Base-by-base conservation (phyloP, 2,329 filamentous ascomycete species). In the Ophiobolus disseminans region DNA sequence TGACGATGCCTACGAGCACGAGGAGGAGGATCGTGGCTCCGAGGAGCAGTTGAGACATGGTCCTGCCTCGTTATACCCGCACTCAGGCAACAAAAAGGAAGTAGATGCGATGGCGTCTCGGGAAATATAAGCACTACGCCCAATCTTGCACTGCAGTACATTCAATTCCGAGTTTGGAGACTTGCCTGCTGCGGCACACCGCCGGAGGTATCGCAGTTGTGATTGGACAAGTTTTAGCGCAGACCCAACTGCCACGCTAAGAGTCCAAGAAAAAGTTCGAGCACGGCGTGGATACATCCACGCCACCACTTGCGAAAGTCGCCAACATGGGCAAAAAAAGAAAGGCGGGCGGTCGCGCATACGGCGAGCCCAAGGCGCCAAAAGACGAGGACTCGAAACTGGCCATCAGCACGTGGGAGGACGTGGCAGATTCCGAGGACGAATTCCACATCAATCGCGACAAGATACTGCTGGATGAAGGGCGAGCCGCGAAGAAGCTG, bases 351-450 rank as follows among this genome's bases (percentile, higher is more conserved):
- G 78, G 80, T 53, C 79, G 73, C 44, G 58, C 68, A 28, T 69
- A 63, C 42, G 66, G 69, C 47, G 65, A 69, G 37, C 55, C 73
- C 9, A 72, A 76, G 42, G 53, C 63, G 17, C 63, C 53, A 0
- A 58, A 70, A 37, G 66, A 70, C 5, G 62, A 69, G 45, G 69
- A 63, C 21, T 83, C 86, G 26, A 84, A 85, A 42, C 81, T 91
- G 55, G 65, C 69, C 16, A 76, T 82, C 46, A 74, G 69, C 47
- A 86, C 84, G 2, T 93, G 83, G 73, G 86, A 93, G 73, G 91
- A 96, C 74, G 87, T 99, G 62, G 90, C 92, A 58, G 88, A 97
- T 71, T 95, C 91, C 1, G 91, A 96, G 72, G 94, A 99, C 73
- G 91, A 96, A 70, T 96, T 96, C 72, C 90, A 93, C 65, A 80